phyloP scores from a whole-genome alignment of 140 eudicot species.

The Stevia rebaudiana region DNA sequence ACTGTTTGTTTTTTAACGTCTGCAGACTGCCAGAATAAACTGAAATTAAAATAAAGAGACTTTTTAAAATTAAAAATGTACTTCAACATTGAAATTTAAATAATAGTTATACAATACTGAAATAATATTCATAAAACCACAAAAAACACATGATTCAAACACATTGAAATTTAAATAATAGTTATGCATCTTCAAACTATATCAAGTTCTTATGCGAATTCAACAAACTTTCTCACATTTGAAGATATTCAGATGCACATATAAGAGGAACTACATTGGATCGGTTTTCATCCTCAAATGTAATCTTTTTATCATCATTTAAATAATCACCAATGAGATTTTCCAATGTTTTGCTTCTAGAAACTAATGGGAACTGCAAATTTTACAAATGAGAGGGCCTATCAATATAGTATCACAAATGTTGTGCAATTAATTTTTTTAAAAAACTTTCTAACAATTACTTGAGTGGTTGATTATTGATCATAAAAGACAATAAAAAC shows the following conservation, averaged over 20 bases:
- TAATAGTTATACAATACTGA: too few species aligned
- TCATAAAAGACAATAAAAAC: conserved; percentile 6
- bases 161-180: too few species aligned
- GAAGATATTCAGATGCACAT: conserved; percentile 65
- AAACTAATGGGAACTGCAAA: conserved; percentile 61
- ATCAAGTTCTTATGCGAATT: conserved; percentile 46
- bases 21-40: too few species aligned
- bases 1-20: too few species aligned
- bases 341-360: conserved; percentile 55
- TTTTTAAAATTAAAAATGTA: too few species aligned
- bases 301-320: conserved; percentile 31
- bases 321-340: conserved; percentile 40
- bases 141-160: too few species aligned
- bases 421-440: background rate
- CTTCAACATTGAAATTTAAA: too few species aligned
- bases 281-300: conserved; percentile 25
- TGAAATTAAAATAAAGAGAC: too few species aligned
- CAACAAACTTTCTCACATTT: conserved; percentile 47
- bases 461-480: background rate
- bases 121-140: too few species aligned
- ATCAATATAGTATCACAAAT: background rate
- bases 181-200: conserved; percentile 58
- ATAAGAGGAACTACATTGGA: conserved; percentile 49
- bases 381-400: conserved; percentile 1
- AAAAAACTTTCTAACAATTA: background rate